Base-by-base conservation (phyloP, 495 filamentous ascomycete species). In the Margaritispora aquatica region DNA sequence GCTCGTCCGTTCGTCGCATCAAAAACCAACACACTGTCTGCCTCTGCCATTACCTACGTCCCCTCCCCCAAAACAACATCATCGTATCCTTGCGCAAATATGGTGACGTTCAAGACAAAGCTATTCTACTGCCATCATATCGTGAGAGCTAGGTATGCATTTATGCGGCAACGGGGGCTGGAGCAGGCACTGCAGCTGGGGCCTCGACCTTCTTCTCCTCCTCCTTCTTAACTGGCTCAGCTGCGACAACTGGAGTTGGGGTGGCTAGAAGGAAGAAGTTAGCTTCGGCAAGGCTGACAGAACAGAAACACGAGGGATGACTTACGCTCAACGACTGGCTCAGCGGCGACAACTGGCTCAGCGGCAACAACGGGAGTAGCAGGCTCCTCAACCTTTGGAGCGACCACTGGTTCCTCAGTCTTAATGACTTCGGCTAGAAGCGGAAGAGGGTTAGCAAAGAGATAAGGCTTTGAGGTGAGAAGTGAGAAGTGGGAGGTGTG, bases 141-240 rank as follows among this genome's bases (percentile, higher is more conserved):
- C 31, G 49, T 48, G n/a, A 36, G 36, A 44, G 50, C 57, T 11
- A 7, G 41, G 46, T 26, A 38, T 34, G 24, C 38, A 47, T 23
- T 66, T 55, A 63, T 23, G 66, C 63, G 51, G 64, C 69, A 11
- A 70, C 62, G 19, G 52, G 52, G 15, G 60, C 44, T 21, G 49
- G 19, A 34, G 63, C 58, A n/a, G n/a, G n/a, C n/a, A n/a, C n/a
- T 31, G 60, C 51, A 26, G 46, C 54, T 20, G 22, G 34, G 10
- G 50, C 46, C 21, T 44, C 50, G n/a, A 24, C 20, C 47, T 50
- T 50, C 10, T 23, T 23, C 38, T 44, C 38, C 50, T 52, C 50
- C 5, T 5, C 13, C 29, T 34, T 44, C 38, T 44, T 44, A 2
- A 44, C 38, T 9, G 38, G 38, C 38, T 44, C 38, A n/a, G 17